Base-by-base conservation (phyloP, 2,329 filamentous ascomycete species). In the Cladosporium austrohemisphaericum region DNA sequence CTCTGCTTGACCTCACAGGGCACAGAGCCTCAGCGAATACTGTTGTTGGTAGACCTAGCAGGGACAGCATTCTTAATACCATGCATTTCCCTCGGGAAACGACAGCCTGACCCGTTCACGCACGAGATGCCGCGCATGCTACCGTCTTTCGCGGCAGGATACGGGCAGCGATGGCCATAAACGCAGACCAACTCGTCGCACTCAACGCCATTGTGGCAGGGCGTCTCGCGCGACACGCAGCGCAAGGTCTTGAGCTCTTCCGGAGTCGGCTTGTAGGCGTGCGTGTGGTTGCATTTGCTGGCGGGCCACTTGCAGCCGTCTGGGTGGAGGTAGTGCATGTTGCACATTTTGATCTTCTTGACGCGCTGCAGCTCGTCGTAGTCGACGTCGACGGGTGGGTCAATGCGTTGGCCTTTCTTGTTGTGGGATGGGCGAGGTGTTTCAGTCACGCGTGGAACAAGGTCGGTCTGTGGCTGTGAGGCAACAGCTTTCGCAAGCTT, bases 291-390 rank as follows among this genome's bases (percentile, higher is more conserved):
- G 59, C 81, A 84, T 13, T 64, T 63, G 14, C 71, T 70, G 35
- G 71, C 70, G 6, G 35, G 7, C 10, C 10, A 41, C 20, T 61
- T 60, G 13, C 71, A 70, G 33, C 72, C 72, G 14, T 58, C 52
- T 56, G 76, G 79, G 4, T 78, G 75, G 19, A 84, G 70, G 59
- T 77, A 83, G 60, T 79, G 74, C 50, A 80, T 75, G 58, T 83
- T 84, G 69, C 81, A 84, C 51, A 83, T 65, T 60, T 84, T 83
- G 54, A 82, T 64, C 63, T 77, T 79, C 66, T 83, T 83, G 56
- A 84, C 67, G 16, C 78, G 75, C 56, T 77, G 76, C 38, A 83
- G 70, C 52, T 81, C 78, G 14, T 78, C 71, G 51, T 77, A 66
- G 71, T 81, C 65, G 63, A 75, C 73, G 33, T 70, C 63, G n/a